phyloP scores from a whole-genome alignment of 192 early-diverging fungal species.

The Funneliformis mosseae region DNA sequence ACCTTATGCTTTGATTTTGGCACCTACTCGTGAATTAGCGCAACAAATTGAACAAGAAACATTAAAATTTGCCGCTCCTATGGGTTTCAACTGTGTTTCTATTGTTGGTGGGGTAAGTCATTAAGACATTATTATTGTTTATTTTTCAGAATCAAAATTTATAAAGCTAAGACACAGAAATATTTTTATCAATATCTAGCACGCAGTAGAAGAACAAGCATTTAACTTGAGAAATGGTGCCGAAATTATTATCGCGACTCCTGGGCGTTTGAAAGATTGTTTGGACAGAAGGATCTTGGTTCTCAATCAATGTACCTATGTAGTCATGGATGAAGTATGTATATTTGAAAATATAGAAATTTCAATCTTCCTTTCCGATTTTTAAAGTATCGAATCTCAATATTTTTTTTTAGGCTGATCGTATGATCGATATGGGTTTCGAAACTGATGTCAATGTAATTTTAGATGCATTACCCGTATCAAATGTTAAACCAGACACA shows the following conservation, averaged over 20 bases:
- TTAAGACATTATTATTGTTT: not conserved
- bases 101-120: constrained; percentile 72
- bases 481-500: constrained; percentile 85
- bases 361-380: too few species aligned
- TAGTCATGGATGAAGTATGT: constrained; percentile 93
- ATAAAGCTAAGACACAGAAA: not conserved
- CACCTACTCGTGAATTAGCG: constrained; percentile 96
- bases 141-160: not conserved
- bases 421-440: constrained; percentile 94
- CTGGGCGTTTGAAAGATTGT: constrained; percentile 92
- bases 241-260: constrained; percentile 97
- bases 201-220: constrained; percentile 86
- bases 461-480: constrained; percentile 89
- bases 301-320: constrained; percentile 92
- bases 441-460: constrained; percentile 96
- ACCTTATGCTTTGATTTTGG: constrained; percentile 92
- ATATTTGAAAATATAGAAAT: constrained; percentile 13
- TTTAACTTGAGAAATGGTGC: constrained; percentile 88
- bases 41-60: constrained; percentile 96
- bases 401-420: constrained; percentile 67
- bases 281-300: constrained; percentile 88
- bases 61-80: constrained; percentile 82
- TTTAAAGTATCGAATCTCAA: not conserved
- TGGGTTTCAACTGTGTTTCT: constrained; percentile 85
- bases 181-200: constrained; percentile 54